A percentile compares a stretch with the other conserved stretches of the same genome.
phyloP scores from a whole-genome alignment of 2,329 filamentous ascomycete genomes.

The Podosphaera aphanis region DNA sequence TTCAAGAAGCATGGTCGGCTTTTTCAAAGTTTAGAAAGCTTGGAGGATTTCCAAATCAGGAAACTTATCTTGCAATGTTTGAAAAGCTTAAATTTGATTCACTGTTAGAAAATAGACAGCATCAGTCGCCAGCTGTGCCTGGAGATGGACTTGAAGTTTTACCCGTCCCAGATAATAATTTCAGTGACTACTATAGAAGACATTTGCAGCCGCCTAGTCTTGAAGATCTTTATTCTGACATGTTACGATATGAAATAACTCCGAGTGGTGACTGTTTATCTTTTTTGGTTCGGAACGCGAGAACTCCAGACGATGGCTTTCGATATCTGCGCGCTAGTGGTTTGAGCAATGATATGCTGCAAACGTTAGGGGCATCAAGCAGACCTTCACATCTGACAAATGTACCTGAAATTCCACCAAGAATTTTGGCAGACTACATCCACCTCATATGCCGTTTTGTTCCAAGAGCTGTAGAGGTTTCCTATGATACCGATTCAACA shows the following conservation, averaged over 20 bases:
- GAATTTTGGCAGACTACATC: not conserved
- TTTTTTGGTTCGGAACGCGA: constrained; percentile 30
- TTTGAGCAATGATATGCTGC: not conserved
- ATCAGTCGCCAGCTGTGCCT: constrained; percentile 20
- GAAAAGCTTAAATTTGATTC: constrained; percentile 25
- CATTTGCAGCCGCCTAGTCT: constrained; percentile 36
- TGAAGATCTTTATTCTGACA: constrained; percentile 32
- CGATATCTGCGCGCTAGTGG: constrained; percentile 26
- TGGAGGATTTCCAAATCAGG: constrained; percentile 17
- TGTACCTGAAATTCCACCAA: not conserved
- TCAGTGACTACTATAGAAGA: constrained; percentile 40
- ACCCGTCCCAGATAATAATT: constrained; percentile 31
- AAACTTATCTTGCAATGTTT: constrained; percentile 37
- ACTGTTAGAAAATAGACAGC: constrained; percentile 9
- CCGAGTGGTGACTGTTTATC: constrained; percentile 27
- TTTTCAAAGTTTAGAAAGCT: constrained; percentile 16
- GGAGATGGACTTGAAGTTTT: constrained; percentile 35
- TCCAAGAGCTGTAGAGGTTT: not conserved
- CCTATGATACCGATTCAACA: not conserved
- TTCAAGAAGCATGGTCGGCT: constrained; percentile 34
- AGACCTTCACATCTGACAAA: not conserved
- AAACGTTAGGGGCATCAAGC: not conserved
- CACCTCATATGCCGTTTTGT: constrained; percentile 1
- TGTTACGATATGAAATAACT: constrained; percentile 25
- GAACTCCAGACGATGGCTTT: constrained; percentile 23